These are phyloP conservation scores for Penicillium janthinellum DNA, from an alignment of 2,329 filamentous ascomycete genomes.

Conservation along the genomic window DNA sequence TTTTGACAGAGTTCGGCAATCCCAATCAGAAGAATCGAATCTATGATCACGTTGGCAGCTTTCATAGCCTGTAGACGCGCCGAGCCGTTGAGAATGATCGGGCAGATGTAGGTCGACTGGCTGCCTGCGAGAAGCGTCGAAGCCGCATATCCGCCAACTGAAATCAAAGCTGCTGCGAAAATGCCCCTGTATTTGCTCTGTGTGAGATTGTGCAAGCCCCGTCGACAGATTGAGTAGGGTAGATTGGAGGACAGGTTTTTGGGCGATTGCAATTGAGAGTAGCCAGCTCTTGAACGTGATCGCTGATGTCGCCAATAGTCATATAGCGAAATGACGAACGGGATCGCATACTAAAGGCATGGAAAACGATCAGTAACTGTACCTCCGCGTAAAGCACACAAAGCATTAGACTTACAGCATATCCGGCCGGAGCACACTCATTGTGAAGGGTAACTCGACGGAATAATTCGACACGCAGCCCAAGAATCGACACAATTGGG, in stretches of 20 bases:
- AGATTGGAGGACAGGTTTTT: conserved; percentile 18
- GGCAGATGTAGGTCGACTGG: conserved; percentile 54
- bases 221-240: conserved; percentile 33
- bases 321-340: conserved; percentile 45
- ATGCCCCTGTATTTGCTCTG: conserved; percentile 42
- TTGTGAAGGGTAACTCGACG: conserved; percentile 44
- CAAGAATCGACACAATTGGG: conserved; percentile 11
- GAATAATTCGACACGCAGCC: conserved; percentile 34
- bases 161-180: conserved; percentile 41
- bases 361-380: conserved; percentile 15
- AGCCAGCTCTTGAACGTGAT: conserved; percentile 25
- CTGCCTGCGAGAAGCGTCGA: conserved; percentile 39
- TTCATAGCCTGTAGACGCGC: conserved; percentile 42
- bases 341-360: conserved; percentile 39
- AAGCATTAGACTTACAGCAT: conserved; percentile 32
- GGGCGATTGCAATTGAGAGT: conserved; percentile 23
- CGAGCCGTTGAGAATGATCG: conserved; percentile 39
- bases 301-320: conserved; percentile 42
- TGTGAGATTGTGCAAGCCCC: conserved; percentile 33
- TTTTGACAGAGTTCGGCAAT: conserved; percentile 33
- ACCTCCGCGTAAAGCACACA: neutral
- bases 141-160: conserved; percentile 42
- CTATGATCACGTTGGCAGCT: conserved; percentile 42
- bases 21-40: conserved; percentile 45
- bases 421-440: conserved; percentile 46